Evolutionary conservation across 148 eudicot species (phyloP), one percentile per base, ranked within the genome.

Genomic region (Simmondsia chinensis): DNA sequence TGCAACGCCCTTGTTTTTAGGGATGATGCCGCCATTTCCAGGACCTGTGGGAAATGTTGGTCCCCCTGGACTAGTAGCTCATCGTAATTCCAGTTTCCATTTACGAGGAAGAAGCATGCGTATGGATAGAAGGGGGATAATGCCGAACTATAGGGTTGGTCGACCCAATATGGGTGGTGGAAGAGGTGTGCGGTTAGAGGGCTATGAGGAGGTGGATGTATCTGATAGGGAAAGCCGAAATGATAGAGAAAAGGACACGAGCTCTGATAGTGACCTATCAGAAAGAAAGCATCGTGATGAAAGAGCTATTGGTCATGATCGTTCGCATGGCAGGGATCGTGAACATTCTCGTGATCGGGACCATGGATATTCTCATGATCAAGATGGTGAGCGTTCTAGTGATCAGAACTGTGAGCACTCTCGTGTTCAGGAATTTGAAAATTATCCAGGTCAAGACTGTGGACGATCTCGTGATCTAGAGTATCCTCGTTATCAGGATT

Each of bases 11-110:
- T 63, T 64, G 35, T 87, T 74, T 42, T 89, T 81, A 7, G 81
- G 89, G 31, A 79, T 87, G 94, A 50, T 87, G 59, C 86, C 96
- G 61, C 72, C 80, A 32, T 87, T 76, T 76, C 88, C 61, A n/a
- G n/a, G n/a, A 10, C 66, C 54, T 61, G 94, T 79, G 43, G 79
- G 79, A 60, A 54, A 79, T 5, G 77, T 87, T 88, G 96, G 96
- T 36, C 57, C 79, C 47, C 56, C 85, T 50, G 96, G 86, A 42
- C 89, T 87, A 56, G 89, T 94, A 47, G 94, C 94, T 58, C 96
- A 87, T 64, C 83, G 83, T 22, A 87, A 87, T 61, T 94, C 94
- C 21, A n/a, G n/a, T n/a, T n/a, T n/a, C n/a, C 86, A 89, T 22
- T 87, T 87, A 42, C 83, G 83, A 36, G 76, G 74, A 33, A 68